phyloP scores from a whole-genome alignment of 2,329 filamentous ascomycete genomes.

The Penicillium sp. region DNA sequence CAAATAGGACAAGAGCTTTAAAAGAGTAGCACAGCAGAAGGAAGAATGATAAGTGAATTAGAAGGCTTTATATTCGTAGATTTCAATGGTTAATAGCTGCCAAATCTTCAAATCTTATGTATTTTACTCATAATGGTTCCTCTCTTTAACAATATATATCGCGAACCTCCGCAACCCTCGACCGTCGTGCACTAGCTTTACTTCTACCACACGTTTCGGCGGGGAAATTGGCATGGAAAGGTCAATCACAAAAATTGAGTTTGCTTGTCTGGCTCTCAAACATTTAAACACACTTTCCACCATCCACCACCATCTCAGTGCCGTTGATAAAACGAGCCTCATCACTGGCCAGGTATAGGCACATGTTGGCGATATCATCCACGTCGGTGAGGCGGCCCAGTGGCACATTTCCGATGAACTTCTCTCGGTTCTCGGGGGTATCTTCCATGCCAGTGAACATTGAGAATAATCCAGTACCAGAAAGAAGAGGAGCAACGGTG shows the following conservation, averaged over 20 bases:
- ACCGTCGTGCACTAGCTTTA: too few relatives aligned
- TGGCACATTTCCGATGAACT: constrained; percentile 46
- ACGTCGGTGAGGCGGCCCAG: constrained; percentile 44
- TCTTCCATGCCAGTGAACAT: constrained; percentile 43
- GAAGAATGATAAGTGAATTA: too few relatives aligned
- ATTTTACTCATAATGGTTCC: too few relatives aligned
- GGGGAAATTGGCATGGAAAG: background rate
- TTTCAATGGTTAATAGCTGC: too few relatives aligned
- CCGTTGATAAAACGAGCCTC: constrained; percentile 71
- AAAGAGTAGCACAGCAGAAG: too few relatives aligned
- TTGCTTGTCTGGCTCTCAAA: background rate
- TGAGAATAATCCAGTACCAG: constrained; percentile 61
- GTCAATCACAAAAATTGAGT: background rate
- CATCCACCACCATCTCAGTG: constrained; percentile 65
- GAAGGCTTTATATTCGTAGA: too few relatives aligned
- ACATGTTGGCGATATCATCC: constrained; percentile 67
- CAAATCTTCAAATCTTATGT: too few relatives aligned
- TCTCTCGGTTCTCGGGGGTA: constrained; percentile 45
- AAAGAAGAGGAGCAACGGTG: constrained; percentile 66
- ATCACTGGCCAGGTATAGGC: constrained; percentile 67
- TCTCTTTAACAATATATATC: too few relatives aligned
- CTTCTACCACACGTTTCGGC: background rate
- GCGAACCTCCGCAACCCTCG: too few relatives aligned
- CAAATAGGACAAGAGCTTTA: too few relatives aligned
- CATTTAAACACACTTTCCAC: constrained; percentile 45